Base-by-base conservation (phyloP, 805 yeast species). In the Jamesozyma hellenica region DNA sequence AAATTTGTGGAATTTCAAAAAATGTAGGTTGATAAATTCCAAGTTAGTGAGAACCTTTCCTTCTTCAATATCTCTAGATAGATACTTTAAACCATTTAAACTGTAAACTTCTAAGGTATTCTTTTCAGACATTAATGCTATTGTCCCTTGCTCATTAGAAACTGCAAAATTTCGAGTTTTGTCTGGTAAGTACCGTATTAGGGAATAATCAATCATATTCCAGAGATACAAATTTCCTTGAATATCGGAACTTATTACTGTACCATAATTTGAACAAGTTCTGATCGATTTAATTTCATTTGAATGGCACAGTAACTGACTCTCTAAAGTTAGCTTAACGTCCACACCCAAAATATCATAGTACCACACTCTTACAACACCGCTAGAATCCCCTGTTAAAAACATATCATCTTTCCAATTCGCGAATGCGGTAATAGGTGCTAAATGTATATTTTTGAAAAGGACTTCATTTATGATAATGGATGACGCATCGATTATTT, bases 301-400 rank as follows among this genome's bases (percentile, higher is more conserved):
- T 1, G 68, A 52, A 58, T 83, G 94, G 0, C 86, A 85, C 59
- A 36, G 79, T 51, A 38, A 70, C 61, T 18, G 63, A 51, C 48
- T 67, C 70, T 52, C 28, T 19, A 28, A 37, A 15, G 16, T 15
- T 3, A 45, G 26, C 13, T 29, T 14, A 3, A 14, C 17, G 5
- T 16, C 14, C n/a, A 26, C 28, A 14, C 29, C 34, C 43, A 35
- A 45, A 36, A 19, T 42, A 28, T 6, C 35, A 36, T 50, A 55
- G 35, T 51, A 68, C 79, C 88, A 75, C 11, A 75, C 61, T 46
- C 75, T 74, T 12, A 84, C 68, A 1, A 75, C 60, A 1, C 90
- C 90, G 52, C 71, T 78, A 11, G 60, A 58, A 9, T 79, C 65
- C 1, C 66, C 70, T 3, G 66, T 64, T 7, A 64, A 36, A 37